These are phyloP conservation scores for Polymyxa betae DNA, from an alignment of 208 protist genomes.

Conservation along the genomic window DNA sequence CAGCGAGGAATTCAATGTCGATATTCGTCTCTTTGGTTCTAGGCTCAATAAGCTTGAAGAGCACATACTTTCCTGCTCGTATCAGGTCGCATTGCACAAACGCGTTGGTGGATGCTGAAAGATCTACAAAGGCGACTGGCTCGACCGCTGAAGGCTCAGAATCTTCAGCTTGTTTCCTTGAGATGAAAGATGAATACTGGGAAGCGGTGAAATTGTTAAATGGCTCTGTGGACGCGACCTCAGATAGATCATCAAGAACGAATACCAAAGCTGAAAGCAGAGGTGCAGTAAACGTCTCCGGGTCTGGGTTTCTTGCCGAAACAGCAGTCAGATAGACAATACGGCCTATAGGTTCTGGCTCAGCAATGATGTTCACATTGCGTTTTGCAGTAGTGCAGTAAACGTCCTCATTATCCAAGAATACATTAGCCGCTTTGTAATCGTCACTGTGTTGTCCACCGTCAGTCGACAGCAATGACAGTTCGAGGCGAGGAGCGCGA, in stretches of 20 bases:
- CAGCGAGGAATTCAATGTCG: slow-evolving; percentile 45
- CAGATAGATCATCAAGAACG: background rate
- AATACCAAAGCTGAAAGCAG: background rate
- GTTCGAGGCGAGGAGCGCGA: background rate
- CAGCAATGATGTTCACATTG: slow-evolving; percentile 47
- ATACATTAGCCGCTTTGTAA: slow-evolving; percentile 25
- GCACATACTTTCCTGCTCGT: background rate
- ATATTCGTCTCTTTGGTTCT: slow-evolving; percentile 36
- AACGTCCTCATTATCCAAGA: slow-evolving; percentile 25
- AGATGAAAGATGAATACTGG: background rate
- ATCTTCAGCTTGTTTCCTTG: slow-evolving; percentile 29
- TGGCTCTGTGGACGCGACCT: background rate
- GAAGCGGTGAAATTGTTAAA: background rate
- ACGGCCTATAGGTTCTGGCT: background rate
- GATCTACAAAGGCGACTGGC: slow-evolving; percentile 6
- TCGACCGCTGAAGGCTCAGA: slow-evolving; percentile 1
- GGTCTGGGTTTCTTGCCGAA: slow-evolving; percentile 22
- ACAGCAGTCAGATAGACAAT: background rate
- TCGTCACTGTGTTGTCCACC: slow-evolving; percentile 39
- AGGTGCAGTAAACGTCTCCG: slow-evolving; percentile 29
- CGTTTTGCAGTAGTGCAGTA: slow-evolving; percentile 24
- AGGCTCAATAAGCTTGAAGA: slow-evolving; percentile 16
- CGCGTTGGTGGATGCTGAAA: background rate
- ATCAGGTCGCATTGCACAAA: slow-evolving; percentile 28
- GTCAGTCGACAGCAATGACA: background rate